Evolutionary conservation across 2,329 filamentous ascomycete genomes (phyloP).

Genomic region (Penicillium sp.): DNA sequence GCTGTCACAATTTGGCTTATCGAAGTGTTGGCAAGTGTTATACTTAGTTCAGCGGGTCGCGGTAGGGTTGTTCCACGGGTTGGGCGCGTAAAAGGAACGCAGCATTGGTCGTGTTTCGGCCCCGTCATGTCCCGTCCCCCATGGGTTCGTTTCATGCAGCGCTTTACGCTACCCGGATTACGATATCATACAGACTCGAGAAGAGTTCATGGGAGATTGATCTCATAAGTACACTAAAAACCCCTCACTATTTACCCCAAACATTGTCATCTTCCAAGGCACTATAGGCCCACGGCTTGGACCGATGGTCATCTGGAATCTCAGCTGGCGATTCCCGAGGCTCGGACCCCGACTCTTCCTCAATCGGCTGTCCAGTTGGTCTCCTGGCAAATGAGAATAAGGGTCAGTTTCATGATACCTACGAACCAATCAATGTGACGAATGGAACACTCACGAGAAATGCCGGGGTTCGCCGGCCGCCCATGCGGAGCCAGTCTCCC

Average conservation of each 20-base stretch:
- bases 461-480: constrained; percentile 47
- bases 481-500: constrained; percentile 61
- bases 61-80: background rate
- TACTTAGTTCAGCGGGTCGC: background rate
- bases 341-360: constrained; percentile 19
- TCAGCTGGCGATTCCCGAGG: constrained; percentile 9
- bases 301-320: constrained; percentile 16
- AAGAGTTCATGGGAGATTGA: background rate
- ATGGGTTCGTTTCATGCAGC: constrained; percentile 6
- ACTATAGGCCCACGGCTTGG: constrained; percentile 26
- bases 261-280: constrained; percentile 39
- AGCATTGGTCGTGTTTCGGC: constrained; percentile 1
- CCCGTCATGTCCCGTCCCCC: background rate
- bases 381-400: constrained; percentile 25
- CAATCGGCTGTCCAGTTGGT: constrained; percentile 31
- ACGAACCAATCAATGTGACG: constrained; percentile 1
- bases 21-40: constrained; percentile 1
- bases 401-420: constrained; percentile 15
- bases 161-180: background rate
- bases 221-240: background rate
- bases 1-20: constrained; percentile 26
- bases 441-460: constrained; percentile 30
- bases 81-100: constrained; percentile 20
- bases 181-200: background rate
- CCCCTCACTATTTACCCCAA: constrained; percentile 28